These are phyloP conservation scores for Penicillium herquei DNA, from an alignment of 495 filamentous ascomycete species.

Conservation along the genomic window DNA sequence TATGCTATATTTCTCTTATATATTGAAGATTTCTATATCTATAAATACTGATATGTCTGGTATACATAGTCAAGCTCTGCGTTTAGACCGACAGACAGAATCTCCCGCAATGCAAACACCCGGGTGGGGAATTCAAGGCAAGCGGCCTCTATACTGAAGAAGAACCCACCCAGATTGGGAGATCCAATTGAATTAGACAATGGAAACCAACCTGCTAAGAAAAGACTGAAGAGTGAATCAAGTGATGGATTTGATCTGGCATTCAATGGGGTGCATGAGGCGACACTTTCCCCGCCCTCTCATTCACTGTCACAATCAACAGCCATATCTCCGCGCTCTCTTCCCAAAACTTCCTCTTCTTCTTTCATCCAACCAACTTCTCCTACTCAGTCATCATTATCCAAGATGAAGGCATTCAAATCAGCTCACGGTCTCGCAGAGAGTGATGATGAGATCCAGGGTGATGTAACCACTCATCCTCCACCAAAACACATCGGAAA, in stretches of 20 bases:
- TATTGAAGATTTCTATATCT: no score
- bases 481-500: constrained; percentile 16
- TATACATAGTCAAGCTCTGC: constrained; percentile 9
- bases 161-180: constrained; percentile 5
- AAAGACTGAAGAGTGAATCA: constrained; percentile 25
- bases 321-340: neutral
- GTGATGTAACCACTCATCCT: constrained; percentile 32
- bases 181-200: constrained; percentile 16
- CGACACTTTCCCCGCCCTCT: no score
- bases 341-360: neutral
- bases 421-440: constrained; percentile 23
- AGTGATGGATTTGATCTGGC: constrained; percentile 9
- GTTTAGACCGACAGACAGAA: constrained; percentile 29
- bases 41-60: neutral
- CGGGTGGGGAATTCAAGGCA: no score
- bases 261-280: constrained; percentile 11
- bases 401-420: constrained; percentile 18
- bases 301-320: no score
- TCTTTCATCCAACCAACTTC: constrained; percentile 9
- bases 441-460: constrained; percentile 48
- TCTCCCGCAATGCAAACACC: constrained; percentile 21
- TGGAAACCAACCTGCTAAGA: constrained; percentile 29
- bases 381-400: constrained; percentile 8
- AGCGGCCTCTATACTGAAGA: neutral
- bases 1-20: no score